These are phyloP conservation scores for Smithsoniella earleae DNA, from an alignment of 163 green algal species.

Conservation along the genomic window DNA sequence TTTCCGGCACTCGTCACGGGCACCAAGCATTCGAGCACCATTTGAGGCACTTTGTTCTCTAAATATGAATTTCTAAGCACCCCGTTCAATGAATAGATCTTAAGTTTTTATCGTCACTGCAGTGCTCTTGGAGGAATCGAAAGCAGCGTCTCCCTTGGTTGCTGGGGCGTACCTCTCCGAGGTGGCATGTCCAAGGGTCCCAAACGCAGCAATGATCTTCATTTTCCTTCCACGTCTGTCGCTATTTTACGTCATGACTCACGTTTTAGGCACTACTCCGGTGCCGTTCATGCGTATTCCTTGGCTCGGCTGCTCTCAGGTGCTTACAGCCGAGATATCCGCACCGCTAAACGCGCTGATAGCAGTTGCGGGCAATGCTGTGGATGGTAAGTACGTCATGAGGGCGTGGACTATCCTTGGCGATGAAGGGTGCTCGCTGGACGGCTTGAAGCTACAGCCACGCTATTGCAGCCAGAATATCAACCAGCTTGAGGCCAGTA, in stretches of 20 bases:
- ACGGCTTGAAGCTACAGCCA: constrained; percentile 13
- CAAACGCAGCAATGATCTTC: constrained; percentile 25
- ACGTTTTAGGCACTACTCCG: neutral
- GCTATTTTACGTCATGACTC: constrained; percentile 25
- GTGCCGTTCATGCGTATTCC: constrained; percentile 26
- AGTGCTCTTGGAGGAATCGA: constrained; percentile 28
- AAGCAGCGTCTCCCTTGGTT: neutral
- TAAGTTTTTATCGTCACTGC: neutral
- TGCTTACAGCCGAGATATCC: neutral
- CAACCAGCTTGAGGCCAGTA: constrained; percentile 1
- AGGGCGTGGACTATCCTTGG: constrained; percentile 5
- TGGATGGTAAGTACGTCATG: constrained; percentile 25
- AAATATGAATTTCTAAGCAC: no score
- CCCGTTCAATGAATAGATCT: no score
- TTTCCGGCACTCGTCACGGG: no score
- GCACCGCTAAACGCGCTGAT: neutral
- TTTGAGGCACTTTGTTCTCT: no score
- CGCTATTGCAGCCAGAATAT: constrained; percentile 14
- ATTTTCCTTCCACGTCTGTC: constrained; percentile 17
- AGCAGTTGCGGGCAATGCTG: constrained; percentile 3
- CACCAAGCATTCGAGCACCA: no score
- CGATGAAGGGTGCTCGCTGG: constrained; percentile 12
- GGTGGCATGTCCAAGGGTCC: neutral
- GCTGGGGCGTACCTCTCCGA: constrained; percentile 8
- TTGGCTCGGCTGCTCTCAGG: constrained; percentile 15